Base-by-base conservation (phyloP, 768 basidiomycete genomes). In the Coprinopsis marcescibilis region DNA sequence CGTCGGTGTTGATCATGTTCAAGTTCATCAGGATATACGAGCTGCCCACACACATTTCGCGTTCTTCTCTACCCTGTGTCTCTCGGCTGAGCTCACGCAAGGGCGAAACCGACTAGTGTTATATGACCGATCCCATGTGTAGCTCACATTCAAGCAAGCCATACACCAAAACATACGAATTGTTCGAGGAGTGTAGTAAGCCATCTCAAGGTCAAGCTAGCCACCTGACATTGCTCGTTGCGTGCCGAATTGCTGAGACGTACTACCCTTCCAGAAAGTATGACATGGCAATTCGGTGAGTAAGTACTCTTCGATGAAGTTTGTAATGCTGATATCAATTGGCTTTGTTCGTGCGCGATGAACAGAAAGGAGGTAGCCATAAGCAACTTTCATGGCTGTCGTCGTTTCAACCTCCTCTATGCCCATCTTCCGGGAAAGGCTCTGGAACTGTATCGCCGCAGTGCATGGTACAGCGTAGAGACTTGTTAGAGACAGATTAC, bases 1-100 rank as follows among this genome's bases (percentile, higher is more conserved):
- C 96, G 0, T 85, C 89, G 17, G 94, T 97, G 0, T 95, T 97
- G 63, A 88, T 98, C 7, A 72, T 96, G 50, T 96, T 97, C n/a
- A n/a, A n/a, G n/a, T n/a, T n/a, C 62, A 67, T 89, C 45, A 80
- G 89, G 46, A 71, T 98, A 50, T 92, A 73, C 58, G 94, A 97
- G 61, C 68, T 68, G 17, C 73, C 76, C 1, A 63, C 64, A 10
- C 55, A 64, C n/a, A 58, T 67, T 4, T n/a, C n/a, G n/a, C 8
- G 20, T 42, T 11, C 27, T 19, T n/a, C 4, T 33, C 37, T 10
- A 41, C 29, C 40, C 43, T 32, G 11, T 36, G 41, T 43, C 15
- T 48, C 20, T 21, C 41, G 38, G 12, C 21, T 41, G 21, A 56
- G 51, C 45, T 55, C n/a, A 69, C 1, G 36, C 52, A 21, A 21